These are phyloP conservation scores for Nadsonia starkeyi-henricii DNA, from an alignment of 1,139 yeast genomes.

Conservation along the genomic window DNA sequence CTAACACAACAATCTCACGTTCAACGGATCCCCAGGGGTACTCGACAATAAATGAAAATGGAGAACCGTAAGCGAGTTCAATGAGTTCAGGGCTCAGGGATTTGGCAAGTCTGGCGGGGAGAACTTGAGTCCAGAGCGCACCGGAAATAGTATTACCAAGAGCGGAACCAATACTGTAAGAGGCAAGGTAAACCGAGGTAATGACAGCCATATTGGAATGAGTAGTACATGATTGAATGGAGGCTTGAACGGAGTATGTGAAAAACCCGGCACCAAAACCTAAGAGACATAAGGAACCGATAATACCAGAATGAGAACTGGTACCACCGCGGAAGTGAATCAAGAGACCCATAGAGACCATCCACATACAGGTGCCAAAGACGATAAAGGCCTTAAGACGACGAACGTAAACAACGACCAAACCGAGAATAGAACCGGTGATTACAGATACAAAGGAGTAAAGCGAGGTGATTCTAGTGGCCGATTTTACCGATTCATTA, in stretches of 20 bases:
- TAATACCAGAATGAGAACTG: constrained; percentile 9
- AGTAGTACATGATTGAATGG: constrained; percentile 12
- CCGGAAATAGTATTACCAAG: constrained; percentile 13
- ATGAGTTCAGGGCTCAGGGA: constrained; percentile 23
- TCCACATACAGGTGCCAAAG: constrained; percentile 41
- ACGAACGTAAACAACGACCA: constrained; percentile 35
- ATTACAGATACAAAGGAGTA: constrained; percentile 54
- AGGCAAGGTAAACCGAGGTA: constrained; percentile 14
- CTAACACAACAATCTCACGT: constrained; percentile 40
- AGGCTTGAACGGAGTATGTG: constrained; percentile 13
- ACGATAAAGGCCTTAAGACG: constrained; percentile 48
- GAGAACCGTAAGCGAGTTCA: constrained; percentile 37
- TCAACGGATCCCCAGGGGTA: constrained; percentile 50
- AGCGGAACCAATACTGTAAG: constrained; percentile 12
- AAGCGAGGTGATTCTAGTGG: constrained; percentile 52
- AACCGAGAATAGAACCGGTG: constrained; percentile 46
- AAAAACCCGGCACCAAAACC: constrained; percentile 15
- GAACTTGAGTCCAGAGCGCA: constrained; percentile 9
- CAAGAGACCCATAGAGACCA: constrained; percentile 37
- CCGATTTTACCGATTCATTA: constrained; percentile 34
- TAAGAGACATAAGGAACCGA: constrained; percentile 11
- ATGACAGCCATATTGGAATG: constrained; percentile 14
- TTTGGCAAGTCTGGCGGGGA: constrained; percentile 6
- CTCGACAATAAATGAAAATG: constrained; percentile 32
- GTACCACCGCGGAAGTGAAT: constrained; percentile 9